Evolutionary conservation across 2,329 filamentous ascomycete species (phyloP).

Genomic region (Colletotrichum siamense): DNA sequence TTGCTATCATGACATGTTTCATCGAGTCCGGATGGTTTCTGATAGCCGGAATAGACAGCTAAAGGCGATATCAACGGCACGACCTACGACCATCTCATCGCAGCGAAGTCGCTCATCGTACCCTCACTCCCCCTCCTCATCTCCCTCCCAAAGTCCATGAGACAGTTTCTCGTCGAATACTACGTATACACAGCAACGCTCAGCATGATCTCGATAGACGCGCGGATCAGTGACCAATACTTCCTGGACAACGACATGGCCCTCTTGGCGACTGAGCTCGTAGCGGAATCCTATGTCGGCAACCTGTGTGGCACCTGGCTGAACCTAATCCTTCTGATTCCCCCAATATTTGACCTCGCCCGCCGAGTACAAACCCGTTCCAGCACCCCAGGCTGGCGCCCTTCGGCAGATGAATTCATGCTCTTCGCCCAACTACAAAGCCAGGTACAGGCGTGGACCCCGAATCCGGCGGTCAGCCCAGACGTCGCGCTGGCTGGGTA

Average conservation of each 20-base stretch:
- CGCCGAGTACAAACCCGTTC: constrained; percentile 26
- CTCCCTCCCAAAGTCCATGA: constrained; percentile 37
- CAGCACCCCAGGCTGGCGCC: neutral
- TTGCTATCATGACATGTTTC: neutral
- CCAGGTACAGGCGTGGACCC: neutral
- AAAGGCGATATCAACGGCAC: constrained; percentile 51
- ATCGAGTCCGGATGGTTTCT: accelerated
- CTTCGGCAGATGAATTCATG: neutral
- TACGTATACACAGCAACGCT: constrained; percentile 52
- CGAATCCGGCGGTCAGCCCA: neutral
- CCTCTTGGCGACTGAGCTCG: constrained; percentile 31
- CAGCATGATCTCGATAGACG: constrained; percentile 51
- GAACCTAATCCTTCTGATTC: constrained; percentile 40
- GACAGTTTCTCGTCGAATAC: constrained; percentile 53
- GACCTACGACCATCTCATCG: constrained; percentile 48
- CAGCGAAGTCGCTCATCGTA: constrained; percentile 42
- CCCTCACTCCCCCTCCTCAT: neutral
- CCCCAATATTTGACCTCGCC: constrained; percentile 47
- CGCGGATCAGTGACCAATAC: constrained; percentile 31
- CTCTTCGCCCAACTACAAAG: neutral
- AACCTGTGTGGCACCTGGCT: constrained; percentile 45
- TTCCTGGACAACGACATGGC: constrained; percentile 37
- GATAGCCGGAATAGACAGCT: constrained; percentile 31
- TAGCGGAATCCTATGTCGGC: constrained; percentile 37
- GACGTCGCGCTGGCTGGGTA: neutral